phyloP scores from a whole-genome alignment of 2,329 filamentous ascomycete genomes.

The Myrmaecium sp. region DNA sequence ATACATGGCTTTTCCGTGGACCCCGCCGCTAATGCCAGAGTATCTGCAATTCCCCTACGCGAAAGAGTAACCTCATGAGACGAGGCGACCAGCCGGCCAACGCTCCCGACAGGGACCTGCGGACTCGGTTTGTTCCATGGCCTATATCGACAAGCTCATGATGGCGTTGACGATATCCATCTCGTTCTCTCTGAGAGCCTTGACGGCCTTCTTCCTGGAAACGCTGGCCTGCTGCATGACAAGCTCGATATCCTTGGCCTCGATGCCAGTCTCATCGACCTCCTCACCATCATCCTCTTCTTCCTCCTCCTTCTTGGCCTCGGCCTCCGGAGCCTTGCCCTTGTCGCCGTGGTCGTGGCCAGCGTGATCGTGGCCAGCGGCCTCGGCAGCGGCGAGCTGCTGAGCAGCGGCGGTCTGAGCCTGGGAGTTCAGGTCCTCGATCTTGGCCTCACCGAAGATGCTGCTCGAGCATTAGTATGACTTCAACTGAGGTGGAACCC shows the following conservation, averaged over 20 bases:
- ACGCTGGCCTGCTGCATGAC: constrained; percentile 97
- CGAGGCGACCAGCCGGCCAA: no score
- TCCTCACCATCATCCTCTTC: constrained; percentile 91
- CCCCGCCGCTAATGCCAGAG: no score
- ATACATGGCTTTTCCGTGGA: no score
- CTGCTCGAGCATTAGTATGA: constrained; percentile 30
- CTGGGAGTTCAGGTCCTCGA: constrained; percentile 97
- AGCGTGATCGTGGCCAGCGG: constrained; percentile 49
- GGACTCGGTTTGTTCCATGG: no score
- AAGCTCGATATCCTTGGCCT: constrained; percentile 98
- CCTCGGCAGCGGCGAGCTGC: constrained; percentile 68
- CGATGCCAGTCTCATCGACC: constrained; percentile 82
- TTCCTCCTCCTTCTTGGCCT: constrained; percentile 51
- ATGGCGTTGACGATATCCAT: constrained; percentile 99
- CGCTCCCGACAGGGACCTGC: no score
- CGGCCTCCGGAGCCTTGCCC: constrained; percentile 38
- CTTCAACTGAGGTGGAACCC: constrained; percentile 2
- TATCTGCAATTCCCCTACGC: no score
- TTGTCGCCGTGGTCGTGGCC: constrained; percentile 48
- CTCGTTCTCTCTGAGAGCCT: constrained; percentile 97
- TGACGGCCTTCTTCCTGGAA: constrained; percentile 95
- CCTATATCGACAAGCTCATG: constrained; percentile 64
- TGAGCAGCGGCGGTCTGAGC: constrained; percentile 91
- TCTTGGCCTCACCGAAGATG: constrained; percentile 99
- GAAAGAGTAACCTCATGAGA: no score